A percentile compares a stretch with the other conserved stretches of the same genome.
Evolutionary conservation across 1,139 yeast species (phyloP).

Genomic region (Diutina mesorugosa): DNA sequence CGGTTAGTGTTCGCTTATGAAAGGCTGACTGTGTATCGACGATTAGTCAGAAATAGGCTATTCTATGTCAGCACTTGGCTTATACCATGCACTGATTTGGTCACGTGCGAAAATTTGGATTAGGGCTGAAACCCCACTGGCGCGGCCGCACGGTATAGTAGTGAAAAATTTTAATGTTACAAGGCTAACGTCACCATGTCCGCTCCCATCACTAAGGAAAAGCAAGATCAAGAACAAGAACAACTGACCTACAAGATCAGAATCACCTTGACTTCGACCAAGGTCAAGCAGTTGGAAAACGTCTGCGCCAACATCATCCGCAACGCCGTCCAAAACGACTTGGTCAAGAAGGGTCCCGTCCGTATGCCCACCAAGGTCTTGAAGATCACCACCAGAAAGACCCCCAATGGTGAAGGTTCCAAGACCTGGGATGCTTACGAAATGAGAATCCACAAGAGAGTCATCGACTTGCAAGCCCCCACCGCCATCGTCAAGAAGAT

Average conservation of each 20-base stretch:
- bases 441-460: constrained; percentile 99
- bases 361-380: constrained; percentile 99
- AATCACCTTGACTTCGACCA: constrained; percentile 98
- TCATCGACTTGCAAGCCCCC: constrained; percentile 97
- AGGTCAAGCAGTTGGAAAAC: constrained; percentile 96
- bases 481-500: constrained; percentile 88
- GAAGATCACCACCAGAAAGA: constrained; percentile 98
- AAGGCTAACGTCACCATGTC: constrained; percentile 32
- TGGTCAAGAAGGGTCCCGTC: constrained; percentile 96
- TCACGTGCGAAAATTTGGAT: background rate
- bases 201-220: constrained; percentile 72
- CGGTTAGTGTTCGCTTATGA: too few species aligned
- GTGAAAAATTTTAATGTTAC: background rate
- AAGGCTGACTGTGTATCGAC: too few species aligned
- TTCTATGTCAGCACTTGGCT: too few species aligned
- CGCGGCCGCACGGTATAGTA: background rate
- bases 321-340: constrained; percentile 75
- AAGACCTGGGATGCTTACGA: constrained; percentile 99
- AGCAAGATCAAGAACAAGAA: constrained; percentile 45
- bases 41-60: too few species aligned
- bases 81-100: too few species aligned
- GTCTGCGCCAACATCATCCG: constrained; percentile 76
- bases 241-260: constrained; percentile 93
- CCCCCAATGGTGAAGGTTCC: constrained; percentile 99
- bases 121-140: background rate